Percentiles rank a stretch among this genome's conserved stretches.
Conservation (phyloP, 1,284 basidiomycete genomes). For the Ustilago sp. region DNA sequence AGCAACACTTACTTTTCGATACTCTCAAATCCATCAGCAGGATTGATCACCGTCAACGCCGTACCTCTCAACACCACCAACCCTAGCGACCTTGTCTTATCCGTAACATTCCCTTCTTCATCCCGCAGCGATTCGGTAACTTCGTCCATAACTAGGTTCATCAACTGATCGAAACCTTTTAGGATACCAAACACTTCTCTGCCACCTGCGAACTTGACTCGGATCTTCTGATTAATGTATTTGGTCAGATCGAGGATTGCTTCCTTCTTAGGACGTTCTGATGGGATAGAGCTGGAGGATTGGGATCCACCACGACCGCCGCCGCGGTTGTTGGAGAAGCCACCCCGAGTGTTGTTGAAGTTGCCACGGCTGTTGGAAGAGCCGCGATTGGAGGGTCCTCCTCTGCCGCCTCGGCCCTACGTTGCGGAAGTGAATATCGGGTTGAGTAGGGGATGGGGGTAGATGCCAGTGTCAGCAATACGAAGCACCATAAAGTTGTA, state of each 20-base stretch:
- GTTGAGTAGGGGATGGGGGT: background rate
- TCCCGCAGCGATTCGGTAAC: conserved; percentile 78
- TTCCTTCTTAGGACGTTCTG: conserved; percentile 89
- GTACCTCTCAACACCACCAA: conserved; percentile 67
- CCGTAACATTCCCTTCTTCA: conserved; percentile 55
- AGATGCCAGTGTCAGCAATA: background rate
- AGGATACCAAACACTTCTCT: conserved; percentile 91
- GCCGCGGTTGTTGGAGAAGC: background rate
- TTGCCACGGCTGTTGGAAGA: conserved; percentile 18
- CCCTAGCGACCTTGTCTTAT: conserved; percentile 60
- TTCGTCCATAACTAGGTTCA: conserved; percentile 94
- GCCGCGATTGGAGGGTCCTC: conserved; percentile 21
- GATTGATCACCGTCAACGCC: conserved; percentile 66
- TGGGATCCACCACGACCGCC: conserved; percentile 18
- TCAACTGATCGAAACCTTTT: conserved; percentile 95
- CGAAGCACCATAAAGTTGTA: too few species aligned
- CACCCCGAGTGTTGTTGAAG: conserved; percentile 8
- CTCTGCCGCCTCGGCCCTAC: conserved; percentile 30
- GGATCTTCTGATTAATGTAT: conserved; percentile 89
- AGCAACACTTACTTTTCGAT: conserved; percentile 64
- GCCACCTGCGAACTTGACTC: conserved; percentile 96
- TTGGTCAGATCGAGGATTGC: conserved; percentile 95
- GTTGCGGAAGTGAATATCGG: background rate
- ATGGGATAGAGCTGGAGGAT: conserved; percentile 23
- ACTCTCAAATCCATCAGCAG: conserved; percentile 67